Percentiles rank a stretch among this genome's conserved stretches.
Conservation (phyloP, 306 rosid species). For the Mucuna pruriens region DNA sequence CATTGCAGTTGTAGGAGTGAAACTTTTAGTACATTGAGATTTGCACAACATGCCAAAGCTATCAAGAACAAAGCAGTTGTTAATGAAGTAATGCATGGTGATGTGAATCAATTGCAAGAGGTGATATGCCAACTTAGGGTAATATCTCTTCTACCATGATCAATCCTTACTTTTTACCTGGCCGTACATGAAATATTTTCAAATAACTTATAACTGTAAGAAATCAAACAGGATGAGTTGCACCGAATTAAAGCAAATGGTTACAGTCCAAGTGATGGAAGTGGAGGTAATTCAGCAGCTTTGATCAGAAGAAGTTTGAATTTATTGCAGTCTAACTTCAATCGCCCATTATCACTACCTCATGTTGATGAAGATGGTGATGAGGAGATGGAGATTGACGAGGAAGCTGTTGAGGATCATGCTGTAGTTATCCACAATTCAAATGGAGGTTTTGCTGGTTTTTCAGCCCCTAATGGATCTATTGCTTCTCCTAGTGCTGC, state of each 20-base stretch:
- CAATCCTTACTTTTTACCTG: constrained; percentile 22
- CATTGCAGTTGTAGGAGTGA: constrained; percentile 82
- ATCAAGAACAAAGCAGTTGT: constrained; percentile 91
- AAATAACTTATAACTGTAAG: constrained; percentile 35
- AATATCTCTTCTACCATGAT: constrained; percentile 38
- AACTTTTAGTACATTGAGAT: constrained; percentile 89
- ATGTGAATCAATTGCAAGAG: constrained; percentile 80
- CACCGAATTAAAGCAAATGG: constrained; percentile 69
- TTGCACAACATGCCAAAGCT: constrained; percentile 89
- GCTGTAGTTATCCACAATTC: constrained; percentile 22
- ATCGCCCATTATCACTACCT: constrained; percentile 49
- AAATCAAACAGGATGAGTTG: constrained; percentile 74
- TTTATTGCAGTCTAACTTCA: constrained; percentile 63
- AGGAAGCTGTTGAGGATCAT: constrained; percentile 77
- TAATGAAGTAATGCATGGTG: constrained; percentile 83
- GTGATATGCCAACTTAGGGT: constrained; percentile 91
- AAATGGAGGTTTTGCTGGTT: constrained; percentile 44
- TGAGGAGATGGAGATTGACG: constrained; percentile 97
- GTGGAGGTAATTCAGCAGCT: constrained; percentile 73
- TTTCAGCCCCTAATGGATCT: constrained; percentile 44
- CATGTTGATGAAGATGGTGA: constrained; percentile 78
- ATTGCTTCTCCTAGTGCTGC: constrained; percentile 44
- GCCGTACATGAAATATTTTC: constrained; percentile 12
- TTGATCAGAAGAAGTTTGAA: constrained; percentile 84
- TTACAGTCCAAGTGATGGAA: constrained; percentile 50